These are phyloP conservation scores for Candida dendrica DNA, from an alignment of 805 yeast species.

Conservation along the genomic window DNA sequence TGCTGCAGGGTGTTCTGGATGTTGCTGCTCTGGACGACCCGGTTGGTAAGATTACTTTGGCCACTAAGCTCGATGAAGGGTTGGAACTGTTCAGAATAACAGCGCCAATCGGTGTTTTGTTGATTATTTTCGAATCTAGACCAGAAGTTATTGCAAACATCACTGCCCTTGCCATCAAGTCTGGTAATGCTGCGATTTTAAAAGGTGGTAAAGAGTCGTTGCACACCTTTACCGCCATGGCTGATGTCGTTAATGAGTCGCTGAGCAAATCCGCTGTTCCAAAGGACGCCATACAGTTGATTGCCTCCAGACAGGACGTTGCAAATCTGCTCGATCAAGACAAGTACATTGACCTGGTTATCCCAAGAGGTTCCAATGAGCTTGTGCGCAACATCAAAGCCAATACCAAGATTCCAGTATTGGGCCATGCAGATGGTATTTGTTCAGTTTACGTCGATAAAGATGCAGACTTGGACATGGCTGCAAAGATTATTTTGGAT, in stretches of 20 bases:
- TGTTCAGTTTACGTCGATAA: conserved; percentile 83
- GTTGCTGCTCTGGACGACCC: conserved; percentile 90
- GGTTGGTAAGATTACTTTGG: conserved; percentile 79
- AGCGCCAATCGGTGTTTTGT: conserved; percentile 89
- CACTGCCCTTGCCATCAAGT: conserved; percentile 89
- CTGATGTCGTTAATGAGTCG: conserved; percentile 58
- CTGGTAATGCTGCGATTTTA: conserved; percentile 93
- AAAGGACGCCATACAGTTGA: conserved; percentile 71
- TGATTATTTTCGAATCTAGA: conserved; percentile 91
- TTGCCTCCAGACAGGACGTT: conserved; percentile 86
- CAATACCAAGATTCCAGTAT: conserved; percentile 88
- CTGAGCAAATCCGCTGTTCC: conserved; percentile 69
- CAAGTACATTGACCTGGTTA: conserved; percentile 84
- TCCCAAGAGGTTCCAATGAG: conserved; percentile 96
- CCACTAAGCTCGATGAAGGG: conserved; percentile 85
- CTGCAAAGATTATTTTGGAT: conserved; percentile 69
- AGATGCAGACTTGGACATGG: conserved; percentile 71
- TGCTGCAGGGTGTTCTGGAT: conserved; percentile 92
- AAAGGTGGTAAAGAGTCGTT: conserved; percentile 96
- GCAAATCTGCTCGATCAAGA: conserved; percentile 80
- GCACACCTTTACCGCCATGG: conserved; percentile 77
- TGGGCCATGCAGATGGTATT: conserved; percentile 98
- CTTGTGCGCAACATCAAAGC: conserved; percentile 81
- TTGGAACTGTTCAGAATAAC: conserved; percentile 75
- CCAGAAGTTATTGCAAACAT: conserved; percentile 99